Conservation (phyloP, 495 filamentous ascomycete species). For the Talaromyces nanjingensis region DNA sequence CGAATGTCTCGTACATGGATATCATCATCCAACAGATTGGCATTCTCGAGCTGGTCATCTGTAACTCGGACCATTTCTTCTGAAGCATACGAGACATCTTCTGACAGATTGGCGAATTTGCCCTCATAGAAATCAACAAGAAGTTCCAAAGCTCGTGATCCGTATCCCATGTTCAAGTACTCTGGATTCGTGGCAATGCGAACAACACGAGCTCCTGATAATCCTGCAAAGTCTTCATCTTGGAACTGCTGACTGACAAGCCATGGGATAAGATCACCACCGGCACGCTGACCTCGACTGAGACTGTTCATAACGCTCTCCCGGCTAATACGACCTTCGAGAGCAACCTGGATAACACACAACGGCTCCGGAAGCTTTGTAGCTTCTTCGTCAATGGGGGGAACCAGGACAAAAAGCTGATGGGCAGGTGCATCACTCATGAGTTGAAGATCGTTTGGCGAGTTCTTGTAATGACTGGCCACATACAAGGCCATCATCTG, state of each 20-base stretch:
- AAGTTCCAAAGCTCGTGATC: constrained; percentile 76
- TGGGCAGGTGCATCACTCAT: constrained; percentile 98
- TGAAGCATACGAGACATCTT: constrained; percentile 40
- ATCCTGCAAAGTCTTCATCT: constrained; percentile 89
- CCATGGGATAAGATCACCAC: constrained; percentile 97
- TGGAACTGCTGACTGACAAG: constrained; percentile 97
- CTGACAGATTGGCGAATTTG: constrained; percentile 78
- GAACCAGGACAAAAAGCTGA: constrained; percentile 90
- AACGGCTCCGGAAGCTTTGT: constrained; percentile 84
- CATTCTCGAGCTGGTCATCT: constrained; percentile 72
- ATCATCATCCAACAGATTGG: constrained; percentile 75
- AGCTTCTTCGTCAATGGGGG: constrained; percentile 71
- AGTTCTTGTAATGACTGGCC: constrained; percentile 98
- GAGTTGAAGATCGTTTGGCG: constrained; percentile 93
- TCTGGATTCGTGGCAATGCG: constrained; percentile 96
- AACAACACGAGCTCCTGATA: constrained; percentile 88
- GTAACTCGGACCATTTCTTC: constrained; percentile 71
- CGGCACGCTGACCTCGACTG: constrained; percentile 80
- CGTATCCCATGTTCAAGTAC: constrained; percentile 91
- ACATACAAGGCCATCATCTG: constrained; percentile 98
- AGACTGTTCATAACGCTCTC: constrained; percentile 86
- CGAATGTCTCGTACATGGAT: constrained; percentile 85
- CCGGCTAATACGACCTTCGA: constrained; percentile 91
- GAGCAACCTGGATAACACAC: constrained; percentile 88
- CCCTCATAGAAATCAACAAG: constrained; percentile 91